A percentile compares a stretch with the other conserved stretches of the same genome.
phyloP scores from a whole-genome alignment of 805 yeast genomes.

The Saccharomycopsis fodiens region DNA sequence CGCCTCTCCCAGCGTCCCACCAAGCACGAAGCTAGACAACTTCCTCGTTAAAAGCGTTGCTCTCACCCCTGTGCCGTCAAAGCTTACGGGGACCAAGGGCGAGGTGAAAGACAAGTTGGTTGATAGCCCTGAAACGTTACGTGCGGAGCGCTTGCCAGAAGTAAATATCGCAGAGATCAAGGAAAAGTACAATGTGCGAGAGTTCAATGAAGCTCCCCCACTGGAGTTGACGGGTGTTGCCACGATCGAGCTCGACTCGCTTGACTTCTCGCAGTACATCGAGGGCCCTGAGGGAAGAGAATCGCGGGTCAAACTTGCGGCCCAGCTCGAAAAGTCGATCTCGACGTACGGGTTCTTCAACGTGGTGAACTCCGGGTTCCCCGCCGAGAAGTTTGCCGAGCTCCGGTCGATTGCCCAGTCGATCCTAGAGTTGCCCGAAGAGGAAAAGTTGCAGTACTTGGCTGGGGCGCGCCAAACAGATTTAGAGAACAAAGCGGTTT shows the following conservation, averaged over 20 bases:
- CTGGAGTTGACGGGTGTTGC: neutral
- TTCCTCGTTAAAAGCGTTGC: neutral
- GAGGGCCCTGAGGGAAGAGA: constrained; percentile 32
- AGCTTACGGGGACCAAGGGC: constrained; percentile 5
- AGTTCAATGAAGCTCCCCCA: constrained; percentile 1
- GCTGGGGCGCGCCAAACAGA: constrained; percentile 30
- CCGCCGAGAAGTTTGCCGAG: constrained; percentile 23
- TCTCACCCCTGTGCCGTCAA: neutral
- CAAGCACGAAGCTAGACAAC: neutral
- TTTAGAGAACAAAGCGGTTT: constrained; percentile 23
- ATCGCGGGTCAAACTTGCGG: constrained; percentile 30
- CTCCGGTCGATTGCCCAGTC: constrained; percentile 26
- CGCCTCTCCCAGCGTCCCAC: too few relatives aligned
- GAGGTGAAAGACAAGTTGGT: constrained; percentile 3
- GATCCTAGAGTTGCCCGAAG: constrained; percentile 26
- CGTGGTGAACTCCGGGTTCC: constrained; percentile 22
- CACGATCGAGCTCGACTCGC: constrained; percentile 16
- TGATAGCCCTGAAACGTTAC: neutral
- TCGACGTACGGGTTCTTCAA: constrained; percentile 37
- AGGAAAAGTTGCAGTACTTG: constrained; percentile 24
- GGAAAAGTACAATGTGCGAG: constrained; percentile 1
- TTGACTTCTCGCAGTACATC: constrained; percentile 31
- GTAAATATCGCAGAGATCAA: constrained; percentile 4
- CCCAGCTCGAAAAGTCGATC: constrained; percentile 32
- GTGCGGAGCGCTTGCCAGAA: neutral